Conservation (phyloP, 78 protist species). For the Guillardia theta region DNA sequence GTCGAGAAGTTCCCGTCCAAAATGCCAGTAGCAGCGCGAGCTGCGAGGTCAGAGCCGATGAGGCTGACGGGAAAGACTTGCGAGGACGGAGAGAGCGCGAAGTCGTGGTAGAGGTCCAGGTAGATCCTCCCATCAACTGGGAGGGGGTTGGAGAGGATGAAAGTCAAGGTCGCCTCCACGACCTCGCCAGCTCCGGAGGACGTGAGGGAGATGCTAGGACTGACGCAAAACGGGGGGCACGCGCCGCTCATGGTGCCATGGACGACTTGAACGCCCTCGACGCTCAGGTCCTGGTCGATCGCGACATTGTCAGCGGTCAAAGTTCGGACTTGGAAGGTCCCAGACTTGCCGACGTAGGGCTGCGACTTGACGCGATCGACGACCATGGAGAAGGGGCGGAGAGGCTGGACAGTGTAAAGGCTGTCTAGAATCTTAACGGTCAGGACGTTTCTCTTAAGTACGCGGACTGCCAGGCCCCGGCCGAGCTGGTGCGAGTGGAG, state of each 20-base stretch:
- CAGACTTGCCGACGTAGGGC: not conserved
- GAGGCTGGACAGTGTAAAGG: not conserved
- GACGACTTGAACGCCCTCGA: not conserved
- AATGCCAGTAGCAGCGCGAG: not conserved
- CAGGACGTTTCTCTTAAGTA: not conserved
- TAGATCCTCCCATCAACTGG: not conserved
- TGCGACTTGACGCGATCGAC: not conserved
- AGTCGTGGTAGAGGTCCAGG: not conserved
- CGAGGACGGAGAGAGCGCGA: not conserved
- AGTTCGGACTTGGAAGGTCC: not conserved
- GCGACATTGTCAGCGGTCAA: not conserved
- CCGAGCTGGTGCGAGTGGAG: not conserved
- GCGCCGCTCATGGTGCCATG: not conserved
- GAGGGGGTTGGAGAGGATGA: not conserved
- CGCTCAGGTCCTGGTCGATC: not conserved
- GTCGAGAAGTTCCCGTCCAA: not conserved
- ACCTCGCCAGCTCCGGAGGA: not conserved
- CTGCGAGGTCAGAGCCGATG: no score
- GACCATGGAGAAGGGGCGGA: not conserved
- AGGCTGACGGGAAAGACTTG: no score
- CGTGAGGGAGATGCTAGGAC: not conserved
- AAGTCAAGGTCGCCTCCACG: not conserved
- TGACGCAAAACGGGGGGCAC: slow-evolving; percentile 7
- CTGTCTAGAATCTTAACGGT: not conserved
- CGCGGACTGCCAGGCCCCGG: no score